A percentile compares a stretch with the other conserved stretches of the same genome.
These are phyloP conservation scores for Arthrocladium fulminans DNA, from an alignment of 2,329 filamentous ascomycete genomes.

Conservation along the genomic window DNA sequence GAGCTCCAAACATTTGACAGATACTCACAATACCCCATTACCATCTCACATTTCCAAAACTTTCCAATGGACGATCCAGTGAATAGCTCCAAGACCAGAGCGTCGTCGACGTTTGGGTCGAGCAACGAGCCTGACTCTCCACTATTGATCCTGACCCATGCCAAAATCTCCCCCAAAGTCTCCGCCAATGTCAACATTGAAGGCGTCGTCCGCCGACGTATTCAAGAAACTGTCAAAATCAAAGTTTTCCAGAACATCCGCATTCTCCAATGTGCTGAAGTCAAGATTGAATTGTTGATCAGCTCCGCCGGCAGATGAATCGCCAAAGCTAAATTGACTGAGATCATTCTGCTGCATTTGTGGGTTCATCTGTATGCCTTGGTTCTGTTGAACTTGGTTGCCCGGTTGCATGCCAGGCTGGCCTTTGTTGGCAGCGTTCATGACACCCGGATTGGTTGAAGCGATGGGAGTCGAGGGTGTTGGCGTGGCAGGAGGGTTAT, in stretches of 20 bases:
- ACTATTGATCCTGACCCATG: slow-evolving; percentile 18
- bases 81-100: neutral
- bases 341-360: slow-evolving; percentile 23
- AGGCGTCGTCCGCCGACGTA: slow-evolving; percentile 40
- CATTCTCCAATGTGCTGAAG: slow-evolving; percentile 38
- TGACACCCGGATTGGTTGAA: slow-evolving; percentile 38
- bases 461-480: slow-evolving; percentile 43
- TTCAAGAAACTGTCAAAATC: slow-evolving; percentile 61
- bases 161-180: slow-evolving; percentile 35
- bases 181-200: slow-evolving; percentile 36
- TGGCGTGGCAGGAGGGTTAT: slow-evolving; percentile 39
- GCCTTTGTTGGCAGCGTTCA: slow-evolving; percentile 30
- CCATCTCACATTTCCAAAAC: neutral
- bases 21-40: neutral
- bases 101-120: neutral
- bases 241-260: slow-evolving; percentile 46
- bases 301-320: slow-evolving; percentile 14
- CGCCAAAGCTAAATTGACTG: slow-evolving; percentile 13
- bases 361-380: slow-evolving; percentile 22
- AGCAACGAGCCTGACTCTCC: neutral
- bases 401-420: slow-evolving; percentile 23
- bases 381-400: slow-evolving; percentile 28
- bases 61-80: neutral
- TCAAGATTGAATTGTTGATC: slow-evolving; percentile 22
- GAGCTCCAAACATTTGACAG: neutral